A percentile compares a stretch with the other conserved stretches of the same genome.
Conservation (phyloP, 2,329 filamentous ascomycete species). For the Trichoderma sp. region DNA sequence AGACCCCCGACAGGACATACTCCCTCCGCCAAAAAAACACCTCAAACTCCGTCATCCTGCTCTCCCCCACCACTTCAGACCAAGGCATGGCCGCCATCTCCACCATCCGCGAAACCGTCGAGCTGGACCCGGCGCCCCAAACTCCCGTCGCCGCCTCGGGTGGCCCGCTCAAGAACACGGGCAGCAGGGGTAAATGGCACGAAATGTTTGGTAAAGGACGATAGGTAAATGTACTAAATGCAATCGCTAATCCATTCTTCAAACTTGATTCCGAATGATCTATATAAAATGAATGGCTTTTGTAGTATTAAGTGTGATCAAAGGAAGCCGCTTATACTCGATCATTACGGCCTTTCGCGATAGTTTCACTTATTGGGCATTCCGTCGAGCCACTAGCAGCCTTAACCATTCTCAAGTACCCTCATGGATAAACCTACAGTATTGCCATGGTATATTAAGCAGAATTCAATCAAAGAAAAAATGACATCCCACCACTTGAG, state of each 20-base stretch:
- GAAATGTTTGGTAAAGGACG: constrained; percentile 55
- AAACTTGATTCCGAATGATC: no score
- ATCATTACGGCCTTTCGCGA: neutral
- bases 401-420: neutral
- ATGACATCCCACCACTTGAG: neutral
- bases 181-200: constrained; percentile 58
- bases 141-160: constrained; percentile 34
- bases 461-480: neutral
- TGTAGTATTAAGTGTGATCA: neutral
- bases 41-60: constrained; percentile 64
- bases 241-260: no score
- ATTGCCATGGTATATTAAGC: neutral
- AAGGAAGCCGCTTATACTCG: neutral
- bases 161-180: constrained; percentile 33
- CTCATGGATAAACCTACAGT: neutral
- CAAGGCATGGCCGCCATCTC: constrained; percentile 51
- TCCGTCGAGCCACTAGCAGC: neutral
- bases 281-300: no score
- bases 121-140: constrained; percentile 52
- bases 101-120: constrained; percentile 63
- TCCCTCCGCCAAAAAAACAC: constrained; percentile 66
- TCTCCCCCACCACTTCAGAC: constrained; percentile 38
- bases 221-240: constrained; percentile 28
- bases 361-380: neutral
- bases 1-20: constrained; percentile 54